Conservation (phyloP, 257 asterid genomes). For the Orobanche coerulescens region DNA sequence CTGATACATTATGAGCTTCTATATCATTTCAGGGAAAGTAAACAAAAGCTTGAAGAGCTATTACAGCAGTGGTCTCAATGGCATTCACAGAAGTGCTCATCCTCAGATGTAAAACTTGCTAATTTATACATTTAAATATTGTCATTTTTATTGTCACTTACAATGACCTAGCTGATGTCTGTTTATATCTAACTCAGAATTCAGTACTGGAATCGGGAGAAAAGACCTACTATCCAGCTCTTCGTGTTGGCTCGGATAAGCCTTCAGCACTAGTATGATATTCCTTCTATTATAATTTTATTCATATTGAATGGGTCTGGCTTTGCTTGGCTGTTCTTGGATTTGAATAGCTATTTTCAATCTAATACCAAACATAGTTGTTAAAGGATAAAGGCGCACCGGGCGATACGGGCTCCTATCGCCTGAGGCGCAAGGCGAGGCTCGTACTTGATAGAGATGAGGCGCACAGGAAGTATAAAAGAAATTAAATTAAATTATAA, state of each 20-base stretch:
- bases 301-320: conserved; percentile 6
- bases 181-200: conserved; percentile 43
- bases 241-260: conserved; percentile 66
- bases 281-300: conserved; percentile 8
- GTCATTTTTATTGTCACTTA: not conserved
- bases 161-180: conserved; percentile 22
- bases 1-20: conserved; percentile 15
- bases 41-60: conserved; percentile 76
- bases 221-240: conserved; percentile 87
- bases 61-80: conserved; percentile 87
- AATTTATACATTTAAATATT: not conserved
- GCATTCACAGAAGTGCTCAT: conserved; percentile 63
- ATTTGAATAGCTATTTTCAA: not conserved
- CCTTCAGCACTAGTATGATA: conserved; percentile 74
- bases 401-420: too few species aligned
- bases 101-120: conserved; percentile 47
- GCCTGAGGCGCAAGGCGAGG: too few species aligned
- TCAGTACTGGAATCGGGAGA: conserved; percentile 77
- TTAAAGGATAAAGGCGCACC: too few species aligned
- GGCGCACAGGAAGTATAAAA: too few species aligned
- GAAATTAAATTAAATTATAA: too few species aligned
- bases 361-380: too few species aligned
- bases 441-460: too few species aligned
- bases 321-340: conserved; percentile 3
- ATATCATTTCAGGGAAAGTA: conserved; percentile 65